A percentile compares a stretch with the other conserved stretches of the same genome.
Evolutionary conservation across 179 eudicot species (phyloP).

Genomic region (Vitellaria paradoxa): DNA sequence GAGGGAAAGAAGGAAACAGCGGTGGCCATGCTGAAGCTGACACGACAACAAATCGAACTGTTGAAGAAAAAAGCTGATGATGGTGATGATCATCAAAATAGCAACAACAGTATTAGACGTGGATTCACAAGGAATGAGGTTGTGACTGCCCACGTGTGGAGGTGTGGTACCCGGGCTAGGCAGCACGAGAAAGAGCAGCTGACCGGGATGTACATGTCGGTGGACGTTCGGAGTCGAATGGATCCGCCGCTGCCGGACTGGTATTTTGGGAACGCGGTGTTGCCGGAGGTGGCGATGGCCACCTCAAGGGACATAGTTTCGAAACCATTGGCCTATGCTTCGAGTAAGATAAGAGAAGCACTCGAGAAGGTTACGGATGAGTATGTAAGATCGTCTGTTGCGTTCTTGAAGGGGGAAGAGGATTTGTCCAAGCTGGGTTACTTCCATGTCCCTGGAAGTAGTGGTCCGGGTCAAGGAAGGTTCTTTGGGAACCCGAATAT

Average conservation of each 20-base stretch:
- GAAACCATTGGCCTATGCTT: conserved; percentile 8
- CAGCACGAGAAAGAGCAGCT: conserved; percentile 7
- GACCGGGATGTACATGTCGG: neutral
- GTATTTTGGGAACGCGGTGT: conserved; percentile 24
- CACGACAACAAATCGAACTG: conserved; percentile 20
- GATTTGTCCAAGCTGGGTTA: conserved; percentile 13
- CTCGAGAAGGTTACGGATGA: conserved; percentile 10
- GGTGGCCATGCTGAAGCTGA: conserved; percentile 25
- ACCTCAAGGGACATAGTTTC: conserved; percentile 10
- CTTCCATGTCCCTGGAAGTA: neutral
- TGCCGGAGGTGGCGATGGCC: neutral
- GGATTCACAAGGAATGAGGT: conserved; percentile 22
- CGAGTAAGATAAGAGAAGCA: conserved; percentile 17
- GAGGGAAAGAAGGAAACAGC: conserved; percentile 25
- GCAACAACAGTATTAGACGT: neutral
- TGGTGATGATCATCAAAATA: neutral
- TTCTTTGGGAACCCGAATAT: conserved; percentile 25
- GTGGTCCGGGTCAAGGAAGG: neutral
- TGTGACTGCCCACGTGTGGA: conserved; percentile 22
- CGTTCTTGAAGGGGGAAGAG: neutral
- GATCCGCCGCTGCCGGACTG: conserved; percentile 2
- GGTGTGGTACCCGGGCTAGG: conserved; percentile 16
- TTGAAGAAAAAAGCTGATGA: conserved; percentile 27
- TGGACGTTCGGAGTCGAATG: conserved; percentile 10
- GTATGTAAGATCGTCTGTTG: conserved; percentile 9